Conservation (phyloP, 2,329 filamentous ascomycete species). For the Sarocladium strictum region DNA sequence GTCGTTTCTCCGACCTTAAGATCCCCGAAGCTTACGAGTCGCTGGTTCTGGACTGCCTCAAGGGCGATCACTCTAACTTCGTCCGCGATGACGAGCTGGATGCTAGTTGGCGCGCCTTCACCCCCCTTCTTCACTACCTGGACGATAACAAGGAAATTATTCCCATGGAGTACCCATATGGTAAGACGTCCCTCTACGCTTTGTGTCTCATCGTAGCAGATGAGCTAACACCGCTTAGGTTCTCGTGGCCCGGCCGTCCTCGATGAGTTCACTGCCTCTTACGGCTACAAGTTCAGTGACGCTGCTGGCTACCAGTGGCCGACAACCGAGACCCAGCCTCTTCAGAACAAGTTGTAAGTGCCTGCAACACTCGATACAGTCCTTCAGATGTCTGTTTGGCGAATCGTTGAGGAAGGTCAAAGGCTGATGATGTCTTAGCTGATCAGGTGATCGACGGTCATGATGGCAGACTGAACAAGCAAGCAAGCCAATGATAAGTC, state of each 20-base stretch:
- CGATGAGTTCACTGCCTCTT: constrained; percentile 96
- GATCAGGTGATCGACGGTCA: neutral
- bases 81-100: constrained; percentile 95
- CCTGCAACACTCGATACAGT: neutral
- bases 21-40: constrained; percentile 99
- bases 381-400: neutral
- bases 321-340: constrained; percentile 59
- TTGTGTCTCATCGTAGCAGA: neutral
- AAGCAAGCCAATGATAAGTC: neutral
- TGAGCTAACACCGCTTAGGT: constrained; percentile 46
- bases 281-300: constrained; percentile 98
- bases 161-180: constrained; percentile 99
- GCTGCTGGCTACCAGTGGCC: constrained; percentile 95
- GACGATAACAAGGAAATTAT: constrained; percentile 99
- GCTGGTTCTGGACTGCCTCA: constrained; percentile 91
- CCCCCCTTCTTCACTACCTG: constrained; percentile 92
- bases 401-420: neutral
- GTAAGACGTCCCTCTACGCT: constrained; percentile 46
- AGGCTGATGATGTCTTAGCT: constrained; percentile 3
- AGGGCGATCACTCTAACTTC: constrained; percentile 99
- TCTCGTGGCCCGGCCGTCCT: constrained; percentile 94
- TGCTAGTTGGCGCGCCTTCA: constrained; percentile 98
- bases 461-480: neutral
- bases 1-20: constrained; percentile 98
- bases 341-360: constrained; percentile 73